A percentile compares a stretch with the other conserved stretches of the same genome.
These are phyloP conservation scores for Leccinellum luteum DNA, from an alignment of 768 basidiomycete species.

Conservation along the genomic window DNA sequence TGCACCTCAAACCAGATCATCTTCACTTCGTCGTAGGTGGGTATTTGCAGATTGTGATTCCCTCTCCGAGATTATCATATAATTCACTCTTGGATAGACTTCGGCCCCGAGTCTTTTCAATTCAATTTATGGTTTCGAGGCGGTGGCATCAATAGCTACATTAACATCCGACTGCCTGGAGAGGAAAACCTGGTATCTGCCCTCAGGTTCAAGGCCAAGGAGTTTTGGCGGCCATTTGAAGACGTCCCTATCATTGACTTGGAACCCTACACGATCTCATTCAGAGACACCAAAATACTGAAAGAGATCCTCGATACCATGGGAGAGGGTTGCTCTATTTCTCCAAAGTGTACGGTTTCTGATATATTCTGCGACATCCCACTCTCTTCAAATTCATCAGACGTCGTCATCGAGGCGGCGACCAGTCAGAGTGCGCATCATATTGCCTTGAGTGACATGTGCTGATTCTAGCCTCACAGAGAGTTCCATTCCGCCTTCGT, in stretches of 20 bases:
- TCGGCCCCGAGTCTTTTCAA: background rate
- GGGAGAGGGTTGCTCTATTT: background rate
- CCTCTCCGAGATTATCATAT: background rate
- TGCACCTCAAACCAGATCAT: background rate
- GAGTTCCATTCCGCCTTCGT: background rate
- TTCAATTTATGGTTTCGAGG: background rate
- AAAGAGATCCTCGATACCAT: background rate
- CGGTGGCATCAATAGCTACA: background rate
- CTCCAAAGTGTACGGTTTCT: background rate
- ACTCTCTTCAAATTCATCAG: background rate
- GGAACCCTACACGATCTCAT: background rate
- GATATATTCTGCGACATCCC: background rate
- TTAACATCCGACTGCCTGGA: background rate
- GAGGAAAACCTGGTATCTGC: background rate
- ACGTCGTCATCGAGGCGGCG: background rate
- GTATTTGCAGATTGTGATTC: background rate
- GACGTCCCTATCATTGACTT: background rate
- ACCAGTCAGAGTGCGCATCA: background rate
- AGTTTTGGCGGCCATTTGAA: background rate
- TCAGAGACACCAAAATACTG: background rate
- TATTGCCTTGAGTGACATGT: background rate
- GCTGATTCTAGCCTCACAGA: background rate
- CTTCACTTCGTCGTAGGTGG: background rate
- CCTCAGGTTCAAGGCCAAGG: background rate
- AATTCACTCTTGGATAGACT: background rate